These are phyloP conservation scores for Neonothopanus nambi DNA, from an alignment of 1,284 basidiomycete genomes.

Conservation along the genomic window DNA sequence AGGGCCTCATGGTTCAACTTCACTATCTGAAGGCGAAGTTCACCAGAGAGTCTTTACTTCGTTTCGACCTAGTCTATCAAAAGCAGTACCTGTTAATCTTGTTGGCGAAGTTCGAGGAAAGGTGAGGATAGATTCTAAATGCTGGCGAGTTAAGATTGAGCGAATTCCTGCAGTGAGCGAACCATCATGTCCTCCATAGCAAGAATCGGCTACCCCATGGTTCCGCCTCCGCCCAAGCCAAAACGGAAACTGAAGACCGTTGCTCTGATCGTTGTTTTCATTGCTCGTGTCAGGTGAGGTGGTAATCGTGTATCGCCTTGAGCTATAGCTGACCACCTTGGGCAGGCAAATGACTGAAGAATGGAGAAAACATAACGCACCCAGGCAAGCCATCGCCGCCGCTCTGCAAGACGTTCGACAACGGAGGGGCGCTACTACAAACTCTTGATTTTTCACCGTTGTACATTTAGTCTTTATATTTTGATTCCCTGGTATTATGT, in stretches of 20 bases:
- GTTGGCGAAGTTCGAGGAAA: slow-evolving; percentile 68
- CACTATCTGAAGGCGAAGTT: slow-evolving; percentile 92
- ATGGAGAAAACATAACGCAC: slow-evolving; percentile 63
- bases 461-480: slow-evolving; percentile 15
- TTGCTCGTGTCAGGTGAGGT: slow-evolving; percentile 67
- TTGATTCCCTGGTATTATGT: slow-evolving; percentile 20
- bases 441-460: slow-evolving; percentile 15
- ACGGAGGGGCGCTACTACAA: slow-evolving; percentile 33
- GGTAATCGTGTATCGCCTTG: background rate
- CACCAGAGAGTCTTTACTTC: slow-evolving; percentile 80
- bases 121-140: slow-evolving; percentile 43
- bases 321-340: slow-evolving; percentile 15
- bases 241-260: slow-evolving; percentile 57
- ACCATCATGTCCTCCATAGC: slow-evolving; percentile 80
- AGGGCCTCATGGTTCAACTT: slow-evolving; percentile 87
- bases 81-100: slow-evolving; percentile 79
- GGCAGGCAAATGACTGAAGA: slow-evolving; percentile 54
- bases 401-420: slow-evolving; percentile 73
- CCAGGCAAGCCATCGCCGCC: slow-evolving; percentile 59
- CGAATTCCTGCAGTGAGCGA: slow-evolving; percentile 56
- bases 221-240: slow-evolving; percentile 37
- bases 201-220: slow-evolving; percentile 66
- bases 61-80: slow-evolving; percentile 82
- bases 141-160: no score
- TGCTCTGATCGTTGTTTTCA: slow-evolving; percentile 63